These are phyloP conservation scores for Coniferiporia weirii DNA, from an alignment of 1,284 basidiomycete genomes.

Conservation along the genomic window DNA sequence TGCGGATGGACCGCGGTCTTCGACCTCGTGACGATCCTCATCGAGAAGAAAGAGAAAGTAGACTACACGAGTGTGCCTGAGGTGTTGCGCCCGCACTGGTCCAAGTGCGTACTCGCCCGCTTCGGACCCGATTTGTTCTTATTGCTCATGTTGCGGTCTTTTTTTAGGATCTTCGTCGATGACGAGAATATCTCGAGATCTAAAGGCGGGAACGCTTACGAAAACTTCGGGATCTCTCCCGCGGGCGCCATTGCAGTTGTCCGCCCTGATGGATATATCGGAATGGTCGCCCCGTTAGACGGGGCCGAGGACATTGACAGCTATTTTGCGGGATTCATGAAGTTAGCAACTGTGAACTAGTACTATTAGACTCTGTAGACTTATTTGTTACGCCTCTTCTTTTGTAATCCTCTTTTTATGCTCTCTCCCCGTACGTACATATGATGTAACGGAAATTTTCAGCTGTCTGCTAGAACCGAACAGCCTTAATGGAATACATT, in stretches of 20 bases:
- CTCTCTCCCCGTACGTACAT: too few species aligned
- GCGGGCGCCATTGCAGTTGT: slow-evolving; percentile 61
- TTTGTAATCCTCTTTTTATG: too few species aligned
- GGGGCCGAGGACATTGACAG: slow-evolving; percentile 37
- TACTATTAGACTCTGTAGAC: too few species aligned
- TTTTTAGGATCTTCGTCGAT: slow-evolving; percentile 44
- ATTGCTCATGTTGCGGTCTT: background rate
- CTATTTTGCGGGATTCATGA: slow-evolving; percentile 48
- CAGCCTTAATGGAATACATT: too few species aligned
- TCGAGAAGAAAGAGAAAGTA: slow-evolving; percentile 41
- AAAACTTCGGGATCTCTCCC: slow-evolving; percentile 50
- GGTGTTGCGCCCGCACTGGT: slow-evolving; percentile 59
- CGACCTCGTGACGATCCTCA: slow-evolving; percentile 49
- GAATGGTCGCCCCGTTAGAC: slow-evolving; percentile 48
- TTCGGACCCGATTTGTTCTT: background rate
- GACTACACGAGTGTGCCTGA: slow-evolving; percentile 45
- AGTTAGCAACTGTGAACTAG: background rate
- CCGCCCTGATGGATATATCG: slow-evolving; percentile 73
- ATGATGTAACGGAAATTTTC: too few species aligned
- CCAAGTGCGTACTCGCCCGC: slow-evolving; percentile 40
- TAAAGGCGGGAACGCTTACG: slow-evolving; percentile 44
- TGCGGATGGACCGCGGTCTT: slow-evolving; percentile 32
- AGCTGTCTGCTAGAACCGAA: too few species aligned
- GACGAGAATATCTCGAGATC: slow-evolving; percentile 34
- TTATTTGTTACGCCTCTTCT: too few species aligned